phyloP scores from a whole-genome alignment of 2,329 filamentous ascomycete species.

The Sarocladium brachiariae region DNA sequence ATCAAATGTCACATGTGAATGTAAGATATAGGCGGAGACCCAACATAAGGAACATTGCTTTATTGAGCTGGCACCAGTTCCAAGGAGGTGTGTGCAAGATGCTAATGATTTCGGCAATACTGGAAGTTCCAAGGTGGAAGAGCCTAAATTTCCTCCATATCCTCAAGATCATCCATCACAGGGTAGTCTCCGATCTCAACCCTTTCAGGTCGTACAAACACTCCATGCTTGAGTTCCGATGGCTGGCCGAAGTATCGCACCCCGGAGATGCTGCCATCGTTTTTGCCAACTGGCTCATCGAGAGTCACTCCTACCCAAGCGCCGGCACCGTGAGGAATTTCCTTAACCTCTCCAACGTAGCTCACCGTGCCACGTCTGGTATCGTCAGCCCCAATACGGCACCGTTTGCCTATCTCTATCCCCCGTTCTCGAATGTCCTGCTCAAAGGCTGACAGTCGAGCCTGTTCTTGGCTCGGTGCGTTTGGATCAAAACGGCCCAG shows the following conservation, averaged over 20 bases:
- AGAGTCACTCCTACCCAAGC: constrained; percentile 69
- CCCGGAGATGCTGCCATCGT: constrained; percentile 65
- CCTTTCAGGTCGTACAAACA: constrained; percentile 72
- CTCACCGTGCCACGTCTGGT: constrained; percentile 60
- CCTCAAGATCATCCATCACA: constrained; percentile 64
- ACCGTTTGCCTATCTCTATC: constrained; percentile 56
- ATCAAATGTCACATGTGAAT: too few relatives aligned
- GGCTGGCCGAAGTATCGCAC: constrained; percentile 64
- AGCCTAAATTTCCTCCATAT: constrained; percentile 69
- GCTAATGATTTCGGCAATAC: too few relatives aligned
- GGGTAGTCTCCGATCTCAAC: constrained; percentile 71
- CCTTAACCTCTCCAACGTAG: constrained; percentile 67
- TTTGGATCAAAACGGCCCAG: constrained; percentile 93
- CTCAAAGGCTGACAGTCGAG: constrained; percentile 61
- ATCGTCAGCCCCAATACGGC: constrained; percentile 61
- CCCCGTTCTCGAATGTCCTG: constrained; percentile 65
- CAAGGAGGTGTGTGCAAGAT: too few relatives aligned
- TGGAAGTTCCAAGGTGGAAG: too few relatives aligned
- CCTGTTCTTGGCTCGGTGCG: constrained; percentile 65
- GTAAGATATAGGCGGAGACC: too few relatives aligned
- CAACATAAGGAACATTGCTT: too few relatives aligned
- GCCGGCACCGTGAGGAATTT: constrained; percentile 60
- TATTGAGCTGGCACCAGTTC: too few relatives aligned
- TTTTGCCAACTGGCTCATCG: constrained; percentile 77
- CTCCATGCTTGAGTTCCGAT: constrained; percentile 61